Evolutionary conservation across 352 stramenopile genomes (phyloP).

Genomic region (Phytophthora podocarpi): DNA sequence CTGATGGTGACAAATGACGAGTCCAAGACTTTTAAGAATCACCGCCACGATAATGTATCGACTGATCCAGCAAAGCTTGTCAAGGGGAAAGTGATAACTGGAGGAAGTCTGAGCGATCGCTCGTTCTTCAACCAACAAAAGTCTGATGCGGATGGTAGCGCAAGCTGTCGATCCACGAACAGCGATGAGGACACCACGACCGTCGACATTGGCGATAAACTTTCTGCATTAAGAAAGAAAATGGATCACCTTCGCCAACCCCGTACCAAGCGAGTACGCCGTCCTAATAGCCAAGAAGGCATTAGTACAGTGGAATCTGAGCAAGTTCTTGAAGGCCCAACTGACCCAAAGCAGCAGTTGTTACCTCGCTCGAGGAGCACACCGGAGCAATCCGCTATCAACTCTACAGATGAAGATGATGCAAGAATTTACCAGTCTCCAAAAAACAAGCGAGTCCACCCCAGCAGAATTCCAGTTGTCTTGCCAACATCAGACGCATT

Average conservation of each 20-base stretch:
- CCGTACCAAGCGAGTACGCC: constrained; percentile 43
- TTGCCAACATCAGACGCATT: constrained; percentile 6
- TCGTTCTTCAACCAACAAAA: constrained; percentile 39
- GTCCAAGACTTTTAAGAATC: neutral
- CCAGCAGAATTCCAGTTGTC: neutral
- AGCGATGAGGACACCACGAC: constrained; percentile 5
- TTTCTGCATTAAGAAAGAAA: constrained; percentile 68
- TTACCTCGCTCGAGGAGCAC: constrained; percentile 21
- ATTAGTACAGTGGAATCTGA: neutral
- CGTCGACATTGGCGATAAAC: constrained; percentile 54
- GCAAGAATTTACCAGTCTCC: neutral
- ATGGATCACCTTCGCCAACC: constrained; percentile 48
- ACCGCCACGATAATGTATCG: neutral
- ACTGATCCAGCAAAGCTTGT: neutral
- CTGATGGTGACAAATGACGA: constrained; percentile 31
- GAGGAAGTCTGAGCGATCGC: constrained; percentile 47
- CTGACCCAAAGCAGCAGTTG: neutral
- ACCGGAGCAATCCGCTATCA: constrained; percentile 11
- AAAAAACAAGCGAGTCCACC: constrained; percentile 15
- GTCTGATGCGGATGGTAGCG: neutral
- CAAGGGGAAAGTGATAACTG: constrained; percentile 7
- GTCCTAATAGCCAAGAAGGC: constrained; percentile 15
- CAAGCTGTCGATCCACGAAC: constrained; percentile 1
- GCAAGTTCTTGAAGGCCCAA: neutral
- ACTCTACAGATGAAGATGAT: constrained; percentile 10